These are phyloP conservation scores for Byssothecium circinans DNA, from an alignment of 2,329 filamentous ascomycete genomes.

Conservation along the genomic window DNA sequence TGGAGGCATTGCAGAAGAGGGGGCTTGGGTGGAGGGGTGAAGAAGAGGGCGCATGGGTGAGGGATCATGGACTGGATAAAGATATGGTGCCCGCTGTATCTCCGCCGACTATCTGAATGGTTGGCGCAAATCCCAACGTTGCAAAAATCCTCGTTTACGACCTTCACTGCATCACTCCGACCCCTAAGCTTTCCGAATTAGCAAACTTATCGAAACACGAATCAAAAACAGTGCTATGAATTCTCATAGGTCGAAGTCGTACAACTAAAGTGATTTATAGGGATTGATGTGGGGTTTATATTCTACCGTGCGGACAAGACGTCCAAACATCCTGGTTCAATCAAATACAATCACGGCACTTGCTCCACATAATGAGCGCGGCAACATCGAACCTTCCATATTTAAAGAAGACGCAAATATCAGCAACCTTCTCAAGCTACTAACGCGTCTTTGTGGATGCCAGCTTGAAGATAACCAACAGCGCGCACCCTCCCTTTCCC, in stretches of 20 bases:
- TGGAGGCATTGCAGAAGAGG: constrained; percentile 22
- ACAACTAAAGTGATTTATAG: neutral
- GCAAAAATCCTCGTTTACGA: too few species aligned
- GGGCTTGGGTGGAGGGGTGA: constrained; percentile 29
- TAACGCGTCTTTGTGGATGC: too few species aligned
- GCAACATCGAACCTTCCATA: neutral
- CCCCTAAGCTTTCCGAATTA: too few species aligned
- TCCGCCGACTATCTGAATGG: neutral
- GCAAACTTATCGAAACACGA: too few species aligned
- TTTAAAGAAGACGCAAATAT: too few species aligned
- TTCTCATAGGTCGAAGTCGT: too few species aligned
- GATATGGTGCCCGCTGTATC: neutral
- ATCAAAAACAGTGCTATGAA: too few species aligned
- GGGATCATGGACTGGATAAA: constrained; percentile 16
- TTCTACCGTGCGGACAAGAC: constrained; percentile 12
- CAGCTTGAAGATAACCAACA: too few species aligned
- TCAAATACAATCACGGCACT: constrained; percentile 16
- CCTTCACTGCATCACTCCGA: too few species aligned
- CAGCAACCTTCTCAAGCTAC: too few species aligned
- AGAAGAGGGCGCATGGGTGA: constrained; percentile 23
- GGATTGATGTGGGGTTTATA: constrained; percentile 14
- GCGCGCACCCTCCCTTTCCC: neutral
- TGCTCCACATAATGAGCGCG: neutral
- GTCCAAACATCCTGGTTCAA: constrained; percentile 9
- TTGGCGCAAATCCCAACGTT: too few species aligned